phyloP scores from a whole-genome alignment of 306 rosid species.

The Sindora glabra region DNA sequence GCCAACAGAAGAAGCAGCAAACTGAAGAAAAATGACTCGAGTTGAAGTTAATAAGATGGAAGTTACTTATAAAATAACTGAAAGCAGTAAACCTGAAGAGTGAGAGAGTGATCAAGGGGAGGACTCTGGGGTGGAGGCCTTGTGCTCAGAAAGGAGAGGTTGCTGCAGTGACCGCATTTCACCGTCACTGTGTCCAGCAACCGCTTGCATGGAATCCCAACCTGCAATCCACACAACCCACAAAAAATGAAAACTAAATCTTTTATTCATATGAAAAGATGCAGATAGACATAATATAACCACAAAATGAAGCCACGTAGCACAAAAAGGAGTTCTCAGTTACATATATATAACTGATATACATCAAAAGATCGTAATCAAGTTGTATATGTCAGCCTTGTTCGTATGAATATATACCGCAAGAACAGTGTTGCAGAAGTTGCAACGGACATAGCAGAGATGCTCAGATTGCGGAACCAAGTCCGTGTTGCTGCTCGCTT shows the following conservation, averaged over 20 bases:
- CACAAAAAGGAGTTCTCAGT: no score
- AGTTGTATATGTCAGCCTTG: background rate
- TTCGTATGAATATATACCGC: conserved; percentile 42
- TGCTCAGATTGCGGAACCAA: conserved; percentile 68
- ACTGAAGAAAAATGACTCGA: background rate
- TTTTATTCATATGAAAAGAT: no score
- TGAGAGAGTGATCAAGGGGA: conserved; percentile 54
- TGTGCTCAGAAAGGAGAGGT: conserved; percentile 87
- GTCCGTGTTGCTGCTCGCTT: conserved; percentile 69
- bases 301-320: no score
- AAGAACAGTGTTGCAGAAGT: conserved; percentile 93
- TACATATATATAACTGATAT: no score
- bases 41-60: no score
- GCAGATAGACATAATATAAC: no score
- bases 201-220: conserved; percentile 91
- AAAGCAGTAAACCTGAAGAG: conserved; percentile 88
- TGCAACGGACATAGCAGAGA: conserved; percentile 93
- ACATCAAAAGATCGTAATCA: no score
- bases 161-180: conserved; percentile 96
- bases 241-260: no score
- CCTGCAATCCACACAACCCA: conserved; percentile 35
- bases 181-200: conserved; percentile 90
- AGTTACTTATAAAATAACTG: no score
- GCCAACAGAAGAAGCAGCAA: background rate
- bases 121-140: conserved; percentile 65